A percentile compares a stretch with the other conserved stretches of the same genome.
Conservation (phyloP, 2,329 filamentous ascomycete species). For the Sporothrix mexicana region DNA sequence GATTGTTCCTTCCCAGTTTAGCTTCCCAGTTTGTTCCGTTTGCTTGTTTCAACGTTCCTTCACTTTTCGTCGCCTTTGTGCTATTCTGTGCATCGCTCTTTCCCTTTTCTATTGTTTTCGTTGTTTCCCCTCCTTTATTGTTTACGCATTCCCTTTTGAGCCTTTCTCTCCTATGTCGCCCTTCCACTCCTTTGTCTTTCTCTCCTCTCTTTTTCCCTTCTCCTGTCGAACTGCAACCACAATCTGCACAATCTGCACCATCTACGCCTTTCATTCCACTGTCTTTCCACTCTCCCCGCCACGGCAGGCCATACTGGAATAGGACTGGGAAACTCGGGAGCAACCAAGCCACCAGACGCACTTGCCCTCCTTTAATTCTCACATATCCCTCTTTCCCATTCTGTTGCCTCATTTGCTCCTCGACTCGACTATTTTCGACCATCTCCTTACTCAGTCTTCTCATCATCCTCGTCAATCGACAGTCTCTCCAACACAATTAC, state of each 20-base stretch:
- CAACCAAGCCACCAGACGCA: slow-evolving; percentile 12
- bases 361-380: slow-evolving; percentile 25
- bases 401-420: not conserved
- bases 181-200: too few relatives aligned
- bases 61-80: not conserved
- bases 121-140: not conserved
- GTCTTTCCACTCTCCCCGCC: slow-evolving; percentile 4
- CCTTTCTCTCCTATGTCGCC: too few relatives aligned
- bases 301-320: slow-evolving; percentile 25
- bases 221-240: not conserved
- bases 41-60: slow-evolving; percentile 2
- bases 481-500: not conserved
- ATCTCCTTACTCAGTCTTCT: not conserved
- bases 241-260: too few relatives aligned
- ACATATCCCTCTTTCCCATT: not conserved
- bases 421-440: not conserved
- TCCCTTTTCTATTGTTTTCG: not conserved
- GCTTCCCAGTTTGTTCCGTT: not conserved
- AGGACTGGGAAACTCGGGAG: slow-evolving; percentile 18
- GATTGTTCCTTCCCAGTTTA: not conserved
- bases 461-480: not conserved
- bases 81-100: slow-evolving; percentile 21
- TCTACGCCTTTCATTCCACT: not conserved
- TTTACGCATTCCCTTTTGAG: not conserved
- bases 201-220: not conserved